Evolutionary conservation across 805 yeast species (phyloP), one percentile per base, ranked within the genome.

Genomic region (Pichia phayaonensis): DNA sequence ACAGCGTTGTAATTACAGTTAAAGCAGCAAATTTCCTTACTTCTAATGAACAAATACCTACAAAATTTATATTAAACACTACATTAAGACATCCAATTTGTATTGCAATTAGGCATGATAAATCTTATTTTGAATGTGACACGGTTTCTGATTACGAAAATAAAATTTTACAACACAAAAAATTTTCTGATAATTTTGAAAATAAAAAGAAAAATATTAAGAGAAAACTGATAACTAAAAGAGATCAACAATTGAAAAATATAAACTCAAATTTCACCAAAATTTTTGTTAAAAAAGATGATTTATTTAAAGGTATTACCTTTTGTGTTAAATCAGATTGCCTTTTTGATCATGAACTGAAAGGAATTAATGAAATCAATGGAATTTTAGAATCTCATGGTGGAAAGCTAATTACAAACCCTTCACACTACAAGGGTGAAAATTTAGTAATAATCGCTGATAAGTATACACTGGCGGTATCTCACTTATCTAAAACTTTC

Each of bases 11-110:
- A 0, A 59, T 92, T 8, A 96, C 90, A 61, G 80, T 90, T 18
- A 89, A 86, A 61, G 95, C 96, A 0, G 71, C 96, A 42, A 81
- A 90, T 3, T 72, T 89, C 7, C 20, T 22, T 11, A 38, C 18
- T 24, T 82, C 80, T 52, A 63, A 70, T 13, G 70, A 77, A 1
- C 65, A 76, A 0, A 62, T 65, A 2, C 70, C 66, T 18, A 64
- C 61, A 13, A 71, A 72, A 2, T 90, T 80, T 57, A 81, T 81
- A 2, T 79, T 81, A 0, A 86, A 83, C 0, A 72, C 83, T 8
- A 87, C 97, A 0, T 68, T 92, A 18, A 77, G 87, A 55, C 85
- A 87, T 58, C 86, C 94, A 0, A 82, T 88, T 62, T 84, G 90
- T 59, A 72, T 84, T 40, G 57, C 75, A 5, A 70, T 90, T 1